Base-by-base conservation (phyloP, 2,329 filamentous ascomycete genomes). In the Phaeosphaeriaceae sp. region DNA sequence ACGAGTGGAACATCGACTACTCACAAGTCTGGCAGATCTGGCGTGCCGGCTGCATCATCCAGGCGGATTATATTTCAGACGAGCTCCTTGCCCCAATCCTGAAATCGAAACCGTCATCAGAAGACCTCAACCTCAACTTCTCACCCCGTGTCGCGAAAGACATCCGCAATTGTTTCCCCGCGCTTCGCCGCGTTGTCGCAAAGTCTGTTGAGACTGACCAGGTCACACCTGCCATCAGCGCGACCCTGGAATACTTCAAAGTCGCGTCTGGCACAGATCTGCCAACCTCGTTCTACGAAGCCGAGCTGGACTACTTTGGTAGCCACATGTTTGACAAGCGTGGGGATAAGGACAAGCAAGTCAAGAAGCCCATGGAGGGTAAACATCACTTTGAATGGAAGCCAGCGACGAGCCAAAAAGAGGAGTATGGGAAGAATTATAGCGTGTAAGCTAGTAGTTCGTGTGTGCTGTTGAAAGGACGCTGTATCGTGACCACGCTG, bases 1-100 rank as follows among this genome's bases (percentile, higher is more conserved):
- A 89, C 68, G 80, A 81, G 31, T 91, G 89, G 88, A 78, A 80
- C 42, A 81, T 88, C 56, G 75, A 85, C 62, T 84, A 84, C 65
- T 69, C 71, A 15, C 78, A 81, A 25, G 79, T 86, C 2, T 76
- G 87, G 48, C 81, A 85, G 68, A 87, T 91, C 62, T 91, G 89
- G 89, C 84, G 87, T 1, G 86, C 82, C 0, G 89, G 89, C 7
- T 91, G 89, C 74, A 91, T 91, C 73, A 91, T 91, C 69, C 85
- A 88, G 67, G 84, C 86, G 1, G 88, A 90, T 62, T 82, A 86
- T 63, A 88, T 91, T 58, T 83, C 84, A 2, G 66, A 73, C 49
- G 83, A 88, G 51, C 73, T 91, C 27, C 79, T 91, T 2, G 78
- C 81, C 6, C 73, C 76, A 0, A 77, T 85, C 48, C 83, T 80